phyloP scores from a whole-genome alignment of 2,329 filamentous ascomycete genomes.

The Penicillium sp. region DNA sequence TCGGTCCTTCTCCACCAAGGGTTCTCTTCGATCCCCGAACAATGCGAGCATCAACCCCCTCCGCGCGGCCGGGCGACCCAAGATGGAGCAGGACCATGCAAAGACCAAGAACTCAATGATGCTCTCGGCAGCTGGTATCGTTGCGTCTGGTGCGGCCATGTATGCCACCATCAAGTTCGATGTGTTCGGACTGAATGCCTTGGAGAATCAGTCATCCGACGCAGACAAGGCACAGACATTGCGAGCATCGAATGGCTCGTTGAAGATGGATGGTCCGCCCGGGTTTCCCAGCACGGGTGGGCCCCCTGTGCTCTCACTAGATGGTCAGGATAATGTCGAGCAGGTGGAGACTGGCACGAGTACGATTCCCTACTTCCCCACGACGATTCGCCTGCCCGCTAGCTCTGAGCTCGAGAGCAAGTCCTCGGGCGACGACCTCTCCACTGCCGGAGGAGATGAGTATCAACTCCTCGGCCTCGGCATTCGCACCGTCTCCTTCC shows the following conservation, averaged over 20 bases:
- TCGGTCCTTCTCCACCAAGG: conserved; percentile 25
- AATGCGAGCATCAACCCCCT: conserved; percentile 26
- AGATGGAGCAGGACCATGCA: conserved; percentile 21
- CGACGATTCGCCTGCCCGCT: conserved; percentile 59
- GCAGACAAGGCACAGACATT: conserved; percentile 7
- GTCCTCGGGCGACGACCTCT: conserved; percentile 33
- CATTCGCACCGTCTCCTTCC: conserved; percentile 81
- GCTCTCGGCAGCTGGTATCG: conserved; percentile 35
- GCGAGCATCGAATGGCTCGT: conserved; percentile 15
- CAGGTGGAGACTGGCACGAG: conserved; percentile 75
- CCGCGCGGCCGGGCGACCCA: conserved; percentile 17
- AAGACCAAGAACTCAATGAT: conserved; percentile 29
- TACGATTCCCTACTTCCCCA: conserved; percentile 73
- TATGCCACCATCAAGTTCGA: conserved; percentile 37
- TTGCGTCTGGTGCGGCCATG: conserved; percentile 35
- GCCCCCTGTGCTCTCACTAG: conserved; percentile 31
- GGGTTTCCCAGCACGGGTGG: conserved; percentile 29
- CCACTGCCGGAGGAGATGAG: conserved; percentile 42
- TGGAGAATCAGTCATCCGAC: conserved; percentile 9
- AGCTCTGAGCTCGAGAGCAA: conserved; percentile 30
- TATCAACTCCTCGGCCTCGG: conserved; percentile 87
- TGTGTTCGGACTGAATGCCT: conserved; percentile 27
- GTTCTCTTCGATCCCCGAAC: conserved; percentile 19
- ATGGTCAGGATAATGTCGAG: conserved; percentile 58
- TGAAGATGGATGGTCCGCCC: conserved; percentile 38